Evolutionary conservation across 2,329 filamentous ascomycete species (phyloP).

Genomic region (Alternaria arbusti): DNA sequence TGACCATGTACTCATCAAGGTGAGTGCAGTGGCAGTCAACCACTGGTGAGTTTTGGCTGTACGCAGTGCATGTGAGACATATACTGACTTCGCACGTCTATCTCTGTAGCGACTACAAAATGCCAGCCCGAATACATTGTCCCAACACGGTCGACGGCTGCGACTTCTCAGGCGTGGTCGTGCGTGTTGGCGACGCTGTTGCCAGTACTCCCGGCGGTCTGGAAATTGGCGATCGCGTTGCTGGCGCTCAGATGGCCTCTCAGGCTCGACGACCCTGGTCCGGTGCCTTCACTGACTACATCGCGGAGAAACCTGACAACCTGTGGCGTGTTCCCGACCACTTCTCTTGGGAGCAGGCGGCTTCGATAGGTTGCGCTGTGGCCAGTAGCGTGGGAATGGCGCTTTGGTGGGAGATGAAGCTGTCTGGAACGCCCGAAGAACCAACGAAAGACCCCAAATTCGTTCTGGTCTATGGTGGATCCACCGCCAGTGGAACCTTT

Average conservation of each 20-base stretch:
- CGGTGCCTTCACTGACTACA: background rate
- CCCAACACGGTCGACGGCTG: background rate
- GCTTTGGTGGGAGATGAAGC: background rate
- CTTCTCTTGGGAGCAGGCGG: background rate
- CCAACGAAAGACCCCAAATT: background rate
- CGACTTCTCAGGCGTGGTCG: background rate
- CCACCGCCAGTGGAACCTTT: background rate
- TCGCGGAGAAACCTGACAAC: background rate
- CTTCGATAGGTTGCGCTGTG: background rate
- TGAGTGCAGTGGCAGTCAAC: background rate
- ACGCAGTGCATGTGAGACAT: background rate
- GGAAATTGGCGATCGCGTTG: background rate
- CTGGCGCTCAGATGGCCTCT: background rate
- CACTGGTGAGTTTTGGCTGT: background rate
- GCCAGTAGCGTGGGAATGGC: background rate
- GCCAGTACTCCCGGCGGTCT: background rate
- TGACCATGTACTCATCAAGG: background rate
- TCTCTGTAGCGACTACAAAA: background rate
- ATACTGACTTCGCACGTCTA: background rate
- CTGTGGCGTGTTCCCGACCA: background rate
- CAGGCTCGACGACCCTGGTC: background rate
- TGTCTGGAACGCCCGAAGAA: background rate
- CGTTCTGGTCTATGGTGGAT: background rate
- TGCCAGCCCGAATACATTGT: background rate
- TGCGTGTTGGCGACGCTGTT: background rate